These are phyloP conservation scores for Aspergillus steynii DNA, from an alignment of 495 filamentous ascomycete genomes.

Conservation along the genomic window DNA sequence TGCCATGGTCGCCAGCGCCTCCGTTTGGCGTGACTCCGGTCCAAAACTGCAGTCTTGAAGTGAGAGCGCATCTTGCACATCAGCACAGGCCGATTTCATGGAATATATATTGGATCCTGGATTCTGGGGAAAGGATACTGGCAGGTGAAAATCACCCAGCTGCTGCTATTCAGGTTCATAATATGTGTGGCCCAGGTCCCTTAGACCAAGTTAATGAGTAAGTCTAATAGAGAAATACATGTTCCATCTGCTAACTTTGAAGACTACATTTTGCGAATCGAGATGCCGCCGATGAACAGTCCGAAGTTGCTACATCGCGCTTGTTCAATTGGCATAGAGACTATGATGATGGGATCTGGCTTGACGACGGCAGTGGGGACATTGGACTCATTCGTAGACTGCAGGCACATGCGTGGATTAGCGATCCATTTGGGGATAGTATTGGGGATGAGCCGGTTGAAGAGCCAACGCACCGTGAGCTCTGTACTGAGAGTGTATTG, in stretches of 20 bases:
- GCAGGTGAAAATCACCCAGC: conserved; percentile 8
- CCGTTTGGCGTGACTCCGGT: conserved; percentile 12
- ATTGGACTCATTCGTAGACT: conserved; percentile 17
- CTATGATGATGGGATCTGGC: conserved; percentile 25
- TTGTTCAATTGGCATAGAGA: conserved; percentile 25
- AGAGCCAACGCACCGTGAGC: conserved; percentile 10
- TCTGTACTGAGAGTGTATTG: conserved; percentile 12
- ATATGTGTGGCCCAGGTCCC: neutral
- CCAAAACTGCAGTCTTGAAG: conserved; percentile 17
- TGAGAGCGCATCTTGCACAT: conserved; percentile 13
- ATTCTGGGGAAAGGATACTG: conserved; percentile 14
- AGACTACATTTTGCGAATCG: conserved; percentile 3
- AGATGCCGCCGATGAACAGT: conserved; percentile 17
- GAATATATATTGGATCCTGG: conserved; percentile 10
- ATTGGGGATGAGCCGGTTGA: conserved; percentile 7
- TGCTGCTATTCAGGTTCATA: conserved; percentile 1
- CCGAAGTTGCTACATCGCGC: conserved; percentile 15
- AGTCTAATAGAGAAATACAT: conserved; percentile 1
- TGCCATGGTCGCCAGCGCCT: conserved; percentile 20
- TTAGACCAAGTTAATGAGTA: conserved; percentile 5
- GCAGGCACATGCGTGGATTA: conserved; percentile 20
- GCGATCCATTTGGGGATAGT: conserved; percentile 13
- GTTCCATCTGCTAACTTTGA: neutral
- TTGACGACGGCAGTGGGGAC: conserved; percentile 21
- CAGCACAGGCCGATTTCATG: conserved; percentile 16